Base-by-base conservation (phyloP, 2,329 filamentous ascomycete genomes). In the Monosporascus cannonballus region DNA sequence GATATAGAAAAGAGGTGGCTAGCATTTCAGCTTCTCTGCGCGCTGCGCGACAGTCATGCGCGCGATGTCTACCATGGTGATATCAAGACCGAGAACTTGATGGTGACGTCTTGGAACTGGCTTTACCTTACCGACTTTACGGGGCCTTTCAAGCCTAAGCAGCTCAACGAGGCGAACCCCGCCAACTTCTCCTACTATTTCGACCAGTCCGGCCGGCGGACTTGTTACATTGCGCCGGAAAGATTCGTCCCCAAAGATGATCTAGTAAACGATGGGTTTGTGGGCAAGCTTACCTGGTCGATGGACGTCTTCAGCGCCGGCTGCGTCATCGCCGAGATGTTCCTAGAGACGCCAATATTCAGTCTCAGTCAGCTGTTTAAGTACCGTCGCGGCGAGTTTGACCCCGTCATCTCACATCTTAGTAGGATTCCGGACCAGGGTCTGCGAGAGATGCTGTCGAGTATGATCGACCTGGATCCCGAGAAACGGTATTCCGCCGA, bases 41-140 rank as follows among this genome's bases (percentile, higher is more conserved):
- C 90, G 3, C 76, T 99, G 54, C 85, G 92, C 52, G 95, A 99
- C 70, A 96, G 90, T 63, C 94, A 99, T 69, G 79, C 87, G 27
- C 81, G 87, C 47, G 89, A 95, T 63, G 79, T 99, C 49, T 97
- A 92, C 68, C 94, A 99, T 67, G 95, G 94, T 53, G 95, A 99
- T 66, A 97, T 99, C 75, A 99, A 99, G 76, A 94, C 93, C 1
- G 93, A 99, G 71, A 99, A 99, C 64, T 84, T 96, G 37, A 76
- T 99, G 47, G 93, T 99, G 49, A 99, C 94, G 0, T 97, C 94
- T 6, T 99, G 94, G 94, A 96, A 97, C 73, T 99, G 95, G 94
- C 79, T 99, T 2, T 99, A 97, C 68, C 79, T 99, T 38, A 87
- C 92, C n/a, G 94, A 99, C 69, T 99, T 97, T 69, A 96, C 93